Evolutionary conservation across 208 protist genomes (phyloP).

Genomic region (Acanthamoeba sp.): DNA sequence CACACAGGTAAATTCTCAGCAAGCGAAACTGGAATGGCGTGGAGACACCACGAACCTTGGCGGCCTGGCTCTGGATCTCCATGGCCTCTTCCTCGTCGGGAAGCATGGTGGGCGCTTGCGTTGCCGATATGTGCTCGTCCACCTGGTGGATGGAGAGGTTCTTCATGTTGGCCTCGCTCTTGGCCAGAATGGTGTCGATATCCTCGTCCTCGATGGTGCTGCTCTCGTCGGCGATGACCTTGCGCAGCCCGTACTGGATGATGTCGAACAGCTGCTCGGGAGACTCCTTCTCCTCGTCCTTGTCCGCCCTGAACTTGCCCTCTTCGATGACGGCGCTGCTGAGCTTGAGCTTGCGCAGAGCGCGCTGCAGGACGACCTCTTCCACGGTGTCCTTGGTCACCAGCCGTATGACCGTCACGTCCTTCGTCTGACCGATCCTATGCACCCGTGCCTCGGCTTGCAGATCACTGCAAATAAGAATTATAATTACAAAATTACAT

Average conservation of each 20-base stretch:
- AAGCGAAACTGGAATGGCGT: no score
- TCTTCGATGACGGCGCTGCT: conserved; percentile 52
- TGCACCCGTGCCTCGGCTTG: conserved; percentile 57
- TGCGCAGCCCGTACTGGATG: conserved; percentile 44
- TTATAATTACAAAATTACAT: neutral
- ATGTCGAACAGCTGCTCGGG: conserved; percentile 67
- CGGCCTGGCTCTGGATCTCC: neutral
- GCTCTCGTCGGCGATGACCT: conserved; percentile 10
- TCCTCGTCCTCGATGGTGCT: conserved; percentile 23
- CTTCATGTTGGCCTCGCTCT: conserved; percentile 52
- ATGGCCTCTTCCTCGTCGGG: neutral
- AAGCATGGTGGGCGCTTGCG: conserved; percentile 17
- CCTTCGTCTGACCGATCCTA: conserved; percentile 63
- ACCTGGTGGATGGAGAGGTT: conserved; percentile 14
- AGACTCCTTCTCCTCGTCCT: conserved; percentile 23
- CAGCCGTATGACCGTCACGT: conserved; percentile 42
- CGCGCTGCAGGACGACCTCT: conserved; percentile 46
- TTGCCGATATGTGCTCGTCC: neutral
- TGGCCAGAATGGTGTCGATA: conserved; percentile 39
- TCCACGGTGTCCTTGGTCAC: conserved; percentile 66
- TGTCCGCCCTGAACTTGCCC: conserved; percentile 31
- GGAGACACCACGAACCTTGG: no score
- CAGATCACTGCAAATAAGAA: conserved; percentile 9
- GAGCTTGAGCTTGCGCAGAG: conserved; percentile 45
- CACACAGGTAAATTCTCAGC: no score